These are phyloP conservation scores for Sporobolomyces roseus DNA, from an alignment of 768 basidiomycete species.

Conservation along the genomic window DNA sequence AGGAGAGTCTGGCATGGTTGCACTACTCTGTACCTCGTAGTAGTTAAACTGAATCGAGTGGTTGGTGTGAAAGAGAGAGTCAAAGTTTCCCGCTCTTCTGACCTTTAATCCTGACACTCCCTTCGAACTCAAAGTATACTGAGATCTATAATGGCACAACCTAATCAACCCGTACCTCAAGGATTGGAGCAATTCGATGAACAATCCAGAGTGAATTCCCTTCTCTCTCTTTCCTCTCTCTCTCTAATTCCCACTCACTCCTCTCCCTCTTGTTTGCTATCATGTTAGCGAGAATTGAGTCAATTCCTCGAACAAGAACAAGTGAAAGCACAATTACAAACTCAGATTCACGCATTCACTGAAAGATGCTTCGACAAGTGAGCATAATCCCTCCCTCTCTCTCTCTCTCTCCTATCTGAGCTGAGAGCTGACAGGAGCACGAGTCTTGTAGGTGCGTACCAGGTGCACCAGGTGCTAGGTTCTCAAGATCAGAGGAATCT, in stretches of 20 bases:
- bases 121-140: too few species aligned
- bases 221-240: background rate
- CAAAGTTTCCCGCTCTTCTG: background rate
- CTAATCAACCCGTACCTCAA: background rate
- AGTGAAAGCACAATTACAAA: slow-evolving; percentile 66
- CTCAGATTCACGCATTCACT: slow-evolving; percentile 69
- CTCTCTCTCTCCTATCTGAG: background rate
- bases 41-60: background rate
- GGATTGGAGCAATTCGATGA: slow-evolving; percentile 32
- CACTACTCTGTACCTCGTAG: background rate
- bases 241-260: background rate
- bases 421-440: too few species aligned
- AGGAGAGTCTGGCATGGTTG: background rate
- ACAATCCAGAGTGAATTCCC: slow-evolving; percentile 6
- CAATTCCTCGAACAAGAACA: slow-evolving; percentile 77
- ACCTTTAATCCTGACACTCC: too few species aligned
- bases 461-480: slow-evolving; percentile 68
- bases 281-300: slow-evolving; percentile 57
- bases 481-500: slow-evolving; percentile 71
- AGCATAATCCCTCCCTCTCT: background rate
- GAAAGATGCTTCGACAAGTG: slow-evolving; percentile 87
- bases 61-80: background rate
- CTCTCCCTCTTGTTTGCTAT: background rate
- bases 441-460: slow-evolving; percentile 67
- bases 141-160: too few species aligned